Conservation (phyloP, 2,329 filamentous ascomycete species). For the Trichothecium sympodiale region DNA sequence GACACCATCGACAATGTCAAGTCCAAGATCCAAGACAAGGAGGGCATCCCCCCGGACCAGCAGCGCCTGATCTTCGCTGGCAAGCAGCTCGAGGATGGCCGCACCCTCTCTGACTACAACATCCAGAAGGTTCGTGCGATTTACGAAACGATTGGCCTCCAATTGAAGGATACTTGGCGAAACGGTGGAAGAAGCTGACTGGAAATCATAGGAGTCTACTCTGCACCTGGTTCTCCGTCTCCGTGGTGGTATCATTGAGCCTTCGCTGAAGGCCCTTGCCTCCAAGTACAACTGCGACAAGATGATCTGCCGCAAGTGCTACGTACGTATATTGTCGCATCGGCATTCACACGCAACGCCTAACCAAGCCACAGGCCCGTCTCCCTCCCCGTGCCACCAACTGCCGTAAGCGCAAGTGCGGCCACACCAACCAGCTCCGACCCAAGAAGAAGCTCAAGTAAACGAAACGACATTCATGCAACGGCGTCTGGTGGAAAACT, state of each 20-base stretch:
- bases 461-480: slow-evolving; percentile 18
- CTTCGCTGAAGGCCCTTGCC: slow-evolving; percentile 94
- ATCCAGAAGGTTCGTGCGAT: slow-evolving; percentile 78
- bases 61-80: slow-evolving; percentile 98
- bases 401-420: slow-evolving; percentile 99
- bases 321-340: slow-evolving; percentile 53
- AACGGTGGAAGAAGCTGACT: slow-evolving; percentile 1
- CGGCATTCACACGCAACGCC: not conserved
- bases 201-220: slow-evolving; percentile 69
- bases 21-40: slow-evolving; percentile 99
- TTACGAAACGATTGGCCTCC: not conserved
- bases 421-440: slow-evolving; percentile 99
- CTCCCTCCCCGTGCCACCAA: slow-evolving; percentile 98
- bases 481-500: slow-evolving; percentile 28
- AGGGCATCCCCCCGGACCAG: slow-evolving; percentile 95
- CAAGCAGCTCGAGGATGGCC: slow-evolving; percentile 98
- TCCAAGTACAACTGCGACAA: slow-evolving; percentile 99
- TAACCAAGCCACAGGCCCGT: slow-evolving; percentile 44
- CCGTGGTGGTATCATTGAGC: slow-evolving; percentile 98
- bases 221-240: slow-evolving; percentile 98
- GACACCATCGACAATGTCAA: slow-evolving; percentile 99
- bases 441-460: slow-evolving; percentile 99
- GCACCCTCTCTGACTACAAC: slow-evolving; percentile 96
- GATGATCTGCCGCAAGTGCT: slow-evolving; percentile 99
- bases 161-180: not conserved